These are phyloP conservation scores for Linum lewisii DNA, from an alignment of 345 rosid genomes.

Conservation along the genomic window DNA sequence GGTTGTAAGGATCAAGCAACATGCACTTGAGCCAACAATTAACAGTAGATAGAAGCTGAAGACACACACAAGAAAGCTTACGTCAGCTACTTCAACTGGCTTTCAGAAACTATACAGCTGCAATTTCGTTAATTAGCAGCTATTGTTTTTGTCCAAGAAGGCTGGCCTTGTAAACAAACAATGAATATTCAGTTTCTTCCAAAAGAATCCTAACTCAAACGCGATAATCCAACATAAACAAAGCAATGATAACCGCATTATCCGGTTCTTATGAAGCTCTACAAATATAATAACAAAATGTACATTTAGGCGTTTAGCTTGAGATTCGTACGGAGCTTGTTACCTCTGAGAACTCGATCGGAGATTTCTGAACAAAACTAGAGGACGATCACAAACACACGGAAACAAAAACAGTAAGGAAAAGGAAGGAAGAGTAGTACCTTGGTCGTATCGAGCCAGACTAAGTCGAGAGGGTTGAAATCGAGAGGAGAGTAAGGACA, in stretches of 20 bases:
- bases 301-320: too few species aligned
- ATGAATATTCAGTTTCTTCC: neutral
- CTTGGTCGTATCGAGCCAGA: slow-evolving; percentile 95
- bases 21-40: slow-evolving; percentile 99
- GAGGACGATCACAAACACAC: neutral
- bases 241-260: too few species aligned
- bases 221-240: neutral
- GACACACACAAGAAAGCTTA: neutral
- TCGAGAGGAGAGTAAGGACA: slow-evolving; percentile 94
- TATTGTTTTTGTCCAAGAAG: too few species aligned
- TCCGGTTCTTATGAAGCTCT: neutral
- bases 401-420: neutral
- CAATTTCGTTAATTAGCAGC: too few species aligned
- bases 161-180: too few species aligned
- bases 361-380: neutral
- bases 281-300: too few species aligned
- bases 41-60: slow-evolving; percentile 92
- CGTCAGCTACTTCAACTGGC: slow-evolving; percentile 3
- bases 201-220: neutral
- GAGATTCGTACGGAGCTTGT: too few species aligned
- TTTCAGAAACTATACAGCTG: too few species aligned
- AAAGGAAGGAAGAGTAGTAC: slow-evolving; percentile 27
- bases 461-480: slow-evolving; percentile 97
- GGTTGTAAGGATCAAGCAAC: slow-evolving; percentile 82
- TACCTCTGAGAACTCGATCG: neutral